Percentiles rank a stretch among this genome's conserved stretches.
Evolutionary conservation across 768 basidiomycete species (phyloP).

Genomic region (Thelephora ganbajun): DNA sequence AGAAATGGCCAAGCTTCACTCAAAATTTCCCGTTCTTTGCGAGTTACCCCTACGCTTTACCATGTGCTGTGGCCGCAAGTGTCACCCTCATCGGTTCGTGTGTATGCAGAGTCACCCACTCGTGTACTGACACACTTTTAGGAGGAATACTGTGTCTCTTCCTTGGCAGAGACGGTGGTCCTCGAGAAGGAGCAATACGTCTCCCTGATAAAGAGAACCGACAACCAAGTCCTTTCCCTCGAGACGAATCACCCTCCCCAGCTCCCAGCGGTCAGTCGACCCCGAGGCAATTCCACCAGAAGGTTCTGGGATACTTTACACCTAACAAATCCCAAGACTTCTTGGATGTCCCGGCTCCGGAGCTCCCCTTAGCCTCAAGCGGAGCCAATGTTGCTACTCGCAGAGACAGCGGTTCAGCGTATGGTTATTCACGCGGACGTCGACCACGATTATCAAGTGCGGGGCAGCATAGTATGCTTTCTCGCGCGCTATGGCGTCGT

Average conservation of each 20-base stretch:
- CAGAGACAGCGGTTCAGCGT: constrained; percentile 62
- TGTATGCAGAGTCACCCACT: background rate
- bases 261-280: constrained; percentile 26
- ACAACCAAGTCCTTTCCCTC: constrained; percentile 41
- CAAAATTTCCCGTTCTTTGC: constrained; percentile 51
- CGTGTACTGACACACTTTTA: constrained; percentile 13
- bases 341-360: background rate
- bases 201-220: constrained; percentile 61
- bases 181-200: constrained; percentile 72
- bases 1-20: constrained; percentile 77
- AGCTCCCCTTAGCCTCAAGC: constrained; percentile 9
- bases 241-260: constrained; percentile 39
- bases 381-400: constrained; percentile 36
- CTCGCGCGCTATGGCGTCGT: constrained; percentile 21
- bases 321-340: constrained; percentile 29
- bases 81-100: constrained; percentile 58
- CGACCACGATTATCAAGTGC: constrained; percentile 42
- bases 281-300: constrained; percentile 35
- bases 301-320: constrained; percentile 47
- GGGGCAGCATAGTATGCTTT: constrained; percentile 41
- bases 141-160: constrained; percentile 85
- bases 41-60: constrained; percentile 82
- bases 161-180: constrained; percentile 83
- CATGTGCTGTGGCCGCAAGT: constrained; percentile 62
- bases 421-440: constrained; percentile 54